phyloP scores from a whole-genome alignment of 495 filamentous ascomycete species.

The Tuber brumale region DNA sequence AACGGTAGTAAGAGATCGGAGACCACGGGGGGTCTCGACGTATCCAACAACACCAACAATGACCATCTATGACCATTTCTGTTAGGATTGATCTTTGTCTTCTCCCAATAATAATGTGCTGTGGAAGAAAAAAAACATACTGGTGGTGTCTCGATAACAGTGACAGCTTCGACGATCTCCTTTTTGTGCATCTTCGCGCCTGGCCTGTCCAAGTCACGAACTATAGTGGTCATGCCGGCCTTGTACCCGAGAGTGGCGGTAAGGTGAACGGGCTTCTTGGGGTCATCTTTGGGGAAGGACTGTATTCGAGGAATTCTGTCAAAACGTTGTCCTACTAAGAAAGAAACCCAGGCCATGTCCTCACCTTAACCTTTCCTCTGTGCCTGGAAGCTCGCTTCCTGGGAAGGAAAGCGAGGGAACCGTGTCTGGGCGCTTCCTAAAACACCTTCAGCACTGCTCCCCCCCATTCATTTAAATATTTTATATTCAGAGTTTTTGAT shows the following conservation, averaged over 20 bases:
- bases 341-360: slow-evolving; percentile 48
- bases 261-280: slow-evolving; percentile 98
- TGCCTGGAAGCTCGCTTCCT: slow-evolving; percentile 95
- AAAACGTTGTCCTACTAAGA: background rate
- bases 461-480: background rate
- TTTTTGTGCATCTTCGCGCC: slow-evolving; percentile 99
- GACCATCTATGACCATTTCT: slow-evolving; percentile 68
- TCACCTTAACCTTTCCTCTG: slow-evolving; percentile 97
- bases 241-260: slow-evolving; percentile 99
- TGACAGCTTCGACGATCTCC: slow-evolving; percentile 98
- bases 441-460: slow-evolving; percentile 14
- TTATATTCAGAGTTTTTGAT: background rate
- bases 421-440: slow-evolving; percentile 84
- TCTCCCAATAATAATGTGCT: slow-evolving; percentile 25
- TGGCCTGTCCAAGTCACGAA: slow-evolving; percentile 98
- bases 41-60: slow-evolving; percentile 99
- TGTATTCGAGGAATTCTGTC: slow-evolving; percentile 26
- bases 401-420: slow-evolving; percentile 93
- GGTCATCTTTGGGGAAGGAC: slow-evolving; percentile 97
- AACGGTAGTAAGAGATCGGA: slow-evolving; percentile 97
- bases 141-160: slow-evolving; percentile 98
- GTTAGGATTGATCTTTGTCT: slow-evolving; percentile 52
- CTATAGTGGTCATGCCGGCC: slow-evolving; percentile 99
- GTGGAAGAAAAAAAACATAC: slow-evolving; percentile 55
- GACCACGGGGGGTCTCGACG: slow-evolving; percentile 99